Base-by-base conservation (phyloP, 306 rosid species). In the apple (Malus domestica) region DNA sequence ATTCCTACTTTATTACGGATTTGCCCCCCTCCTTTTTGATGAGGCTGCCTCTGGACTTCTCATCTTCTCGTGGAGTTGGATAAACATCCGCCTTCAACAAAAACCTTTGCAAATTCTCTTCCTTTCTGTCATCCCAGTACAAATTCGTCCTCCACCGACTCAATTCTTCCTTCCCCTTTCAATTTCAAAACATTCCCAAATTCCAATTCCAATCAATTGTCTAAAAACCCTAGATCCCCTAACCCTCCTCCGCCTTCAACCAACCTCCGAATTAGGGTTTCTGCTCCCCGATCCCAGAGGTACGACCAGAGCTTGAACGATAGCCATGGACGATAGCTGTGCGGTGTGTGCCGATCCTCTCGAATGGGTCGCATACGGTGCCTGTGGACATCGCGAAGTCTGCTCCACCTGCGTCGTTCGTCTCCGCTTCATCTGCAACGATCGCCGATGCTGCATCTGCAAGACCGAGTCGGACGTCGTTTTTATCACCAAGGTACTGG, bases 391-490 rank as follows among this genome's bases (percentile, higher is more conserved):
- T 73, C 88, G 95, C 32, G 99, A 95, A 52, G 99, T 95, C 20
- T 95, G 99, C 75, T 95, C 99, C 72, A 92, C 97, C 42, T 95
- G 99, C 79, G 96, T 95, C 35, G 89, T 86, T 38, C 97, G 99
- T 42, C 97, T 95, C 89, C 99, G 99, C 70, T 89, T 95, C 85
- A 90, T 95, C 22, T 95, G 97, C 84, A 90, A 88, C 12, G 97
- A 95, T 83, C 92, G 85, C 79, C 85, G 78, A 45, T 95, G 99
- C 69, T 95, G 99, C 83, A 90, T 95, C 83, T 95, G 99, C 84
- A 92, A 95, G 86, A 85, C 92, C 73, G 85, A 89, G 4, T 92
- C 92, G 72, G 58, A 86, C 67, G 51, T 64, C 81, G 81, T 92
- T 1, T 95, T 90, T 71, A 90, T 95, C 76, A 90, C 99, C 73